Evolutionary conservation across 1,284 basidiomycete genomes (phyloP), one percentile per base, ranked within the genome.

Genomic region (Cystobasidiaceae sp.): DNA sequence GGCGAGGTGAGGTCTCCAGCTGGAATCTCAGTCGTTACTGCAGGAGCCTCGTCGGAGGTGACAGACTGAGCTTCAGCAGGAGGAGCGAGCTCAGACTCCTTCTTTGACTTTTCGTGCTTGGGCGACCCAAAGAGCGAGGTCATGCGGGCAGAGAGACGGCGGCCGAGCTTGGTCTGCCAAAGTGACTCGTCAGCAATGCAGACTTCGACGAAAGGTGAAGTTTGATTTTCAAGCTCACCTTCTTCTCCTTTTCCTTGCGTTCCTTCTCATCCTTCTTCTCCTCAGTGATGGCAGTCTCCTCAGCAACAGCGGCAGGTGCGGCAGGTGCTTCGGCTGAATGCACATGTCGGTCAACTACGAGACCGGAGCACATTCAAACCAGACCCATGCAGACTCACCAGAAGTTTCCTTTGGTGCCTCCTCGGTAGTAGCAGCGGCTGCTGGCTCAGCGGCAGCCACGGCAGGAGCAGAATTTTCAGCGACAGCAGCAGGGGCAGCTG

Each of bases 71-170:
- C 17, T 23, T 54, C 30, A 17, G 8, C 32, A 8, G 25, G 57
- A 33, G 32, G 15, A 8, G 23, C 58, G 30, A 55, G 43, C 37
- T 50, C 45, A 1, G 59, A 32, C 30, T 57, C 43, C 51, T 57
- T 62, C 51, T 51, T 50, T 30, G 7, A 55, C 67, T 68, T 71
- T 52, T 71, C 70, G n/a, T n/a, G n/a, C 70, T 69, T 70, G 25
- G 68, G 65, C 15, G 64, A 44, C n/a, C 28, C 45, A 49, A 71
- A 46, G 19, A 71, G 33, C 9, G 49, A 62, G 46, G 66, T 66
- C 54, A 71, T 44, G 44, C 65, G 67, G 44, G 70, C 68, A 6
- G 69, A 70, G 11, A 71, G 66, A 21, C 70, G 70, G 21, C 70
- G 70, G 30, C 67, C 62, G 32, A 71, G 70, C 52, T 71, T 71